phyloP scores from a whole-genome alignment of 768 basidiomycete genomes.

The Tricholoma bakamatsutake region DNA sequence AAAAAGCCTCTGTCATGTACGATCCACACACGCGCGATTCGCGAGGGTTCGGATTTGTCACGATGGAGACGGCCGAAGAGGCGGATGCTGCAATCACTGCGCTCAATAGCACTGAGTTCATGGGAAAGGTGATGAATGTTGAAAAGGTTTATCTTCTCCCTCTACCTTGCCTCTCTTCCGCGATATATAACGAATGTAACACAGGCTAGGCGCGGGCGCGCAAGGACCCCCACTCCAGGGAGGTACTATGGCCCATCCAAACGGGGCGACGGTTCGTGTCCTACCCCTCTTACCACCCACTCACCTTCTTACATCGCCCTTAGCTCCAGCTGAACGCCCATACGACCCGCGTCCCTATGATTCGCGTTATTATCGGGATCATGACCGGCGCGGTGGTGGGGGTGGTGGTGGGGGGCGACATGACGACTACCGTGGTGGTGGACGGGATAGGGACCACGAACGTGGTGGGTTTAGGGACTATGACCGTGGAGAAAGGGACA shows the following conservation, averaged over 20 bases:
- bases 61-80: slow-evolving; percentile 65
- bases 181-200: neutral
- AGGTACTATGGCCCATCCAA: slow-evolving; percentile 93
- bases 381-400: slow-evolving; percentile 50
- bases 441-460: slow-evolving; percentile 27
- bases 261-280: slow-evolving; percentile 53
- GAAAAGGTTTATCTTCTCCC: slow-evolving; percentile 54
- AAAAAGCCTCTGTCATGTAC: slow-evolving; percentile 68
- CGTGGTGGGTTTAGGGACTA: slow-evolving; percentile 42
- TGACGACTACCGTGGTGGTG: slow-evolving; percentile 35
- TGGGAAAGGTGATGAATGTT: slow-evolving; percentile 85
- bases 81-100: slow-evolving; percentile 88
- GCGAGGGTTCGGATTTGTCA: slow-evolving; percentile 80
- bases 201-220: slow-evolving; percentile 85
- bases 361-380: slow-evolving; percentile 71
- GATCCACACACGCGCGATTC: slow-evolving; percentile 67
- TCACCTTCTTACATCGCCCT: slow-evolving; percentile 1
- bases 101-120: slow-evolving; percentile 75
- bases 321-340: slow-evolving; percentile 61
- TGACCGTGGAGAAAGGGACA: slow-evolving; percentile 38
- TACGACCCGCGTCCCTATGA: slow-evolving; percentile 94
- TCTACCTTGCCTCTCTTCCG: neutral
- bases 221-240: slow-evolving; percentile 90
- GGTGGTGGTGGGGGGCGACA: slow-evolving; percentile 35
- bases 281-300: neutral